Base-by-base conservation (phyloP, 768 basidiomycete species). In the Hydnomerulius pinastri region DNA sequence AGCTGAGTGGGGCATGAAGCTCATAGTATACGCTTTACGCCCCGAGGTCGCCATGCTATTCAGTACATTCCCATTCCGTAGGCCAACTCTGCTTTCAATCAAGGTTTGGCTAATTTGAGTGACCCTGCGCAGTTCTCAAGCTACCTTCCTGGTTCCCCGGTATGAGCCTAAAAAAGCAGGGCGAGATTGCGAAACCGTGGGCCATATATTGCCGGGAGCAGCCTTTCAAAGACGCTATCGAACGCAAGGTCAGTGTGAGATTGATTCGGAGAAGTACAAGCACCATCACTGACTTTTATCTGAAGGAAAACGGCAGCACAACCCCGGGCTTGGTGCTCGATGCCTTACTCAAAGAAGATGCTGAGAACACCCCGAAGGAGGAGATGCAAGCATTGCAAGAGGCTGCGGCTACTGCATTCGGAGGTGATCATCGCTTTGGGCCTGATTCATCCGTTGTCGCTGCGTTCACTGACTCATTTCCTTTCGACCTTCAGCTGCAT, bases 171-270 rank as follows among this genome's bases (percentile, higher is more conserved):
- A 62, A 62, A 35, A 44, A 17, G 28, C 51, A 46, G 15, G 54
- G 52, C 6, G 46, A 41, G 2, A 17, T 46, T 9, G 38, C 35
- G 24, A 58, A 43, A 36, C 11, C 45, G 15, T 49, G 47, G 50
- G 30, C 21, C 8, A 50, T 18, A 18, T 48, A 51, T 8, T 62
- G 47, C n/a, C n/a, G 58, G 35, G 29, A 59, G 61, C 62, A 42
- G 46, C 69, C 71, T 4, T 69, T 66, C 36, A 51, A 59, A 7
- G 59, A 58, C 30, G 63, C 64, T 13, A 57, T 69, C 56, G 41
- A 41, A 35, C 49, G 57, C 36, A 62, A 69, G 59, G 72, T 69
- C 33, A 2, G 51, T 38, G n/a, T 44, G n/a, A 6, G 6, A 25
- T 27, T 4, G 2, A n/a, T 4, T 38, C 41, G 29, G 28, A 15